These are phyloP conservation scores for Lotus japonicus DNA, from an alignment of 306 rosid species.

Conservation along the genomic window DNA sequence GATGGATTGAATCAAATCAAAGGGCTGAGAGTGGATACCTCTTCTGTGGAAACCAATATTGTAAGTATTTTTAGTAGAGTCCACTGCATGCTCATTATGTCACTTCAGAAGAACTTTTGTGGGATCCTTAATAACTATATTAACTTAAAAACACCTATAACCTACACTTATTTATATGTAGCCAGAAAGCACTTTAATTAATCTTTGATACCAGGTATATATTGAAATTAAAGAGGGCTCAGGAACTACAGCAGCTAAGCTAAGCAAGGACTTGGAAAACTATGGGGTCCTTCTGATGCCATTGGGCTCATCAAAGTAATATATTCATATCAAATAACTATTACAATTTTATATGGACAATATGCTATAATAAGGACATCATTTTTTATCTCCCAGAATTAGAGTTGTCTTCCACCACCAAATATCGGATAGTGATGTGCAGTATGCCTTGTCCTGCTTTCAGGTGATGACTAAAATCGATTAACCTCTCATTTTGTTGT, in stretches of 20 bases:
- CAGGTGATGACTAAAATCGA: conserved; percentile 42
- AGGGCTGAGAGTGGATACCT: conserved; percentile 47
- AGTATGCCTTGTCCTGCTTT: conserved; percentile 61
- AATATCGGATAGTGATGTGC: conserved; percentile 56
- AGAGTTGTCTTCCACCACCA: conserved; percentile 84
- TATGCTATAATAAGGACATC: background rate
- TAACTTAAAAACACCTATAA: background rate
- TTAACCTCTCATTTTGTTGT: background rate
- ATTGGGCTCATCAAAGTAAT: conserved; percentile 33
- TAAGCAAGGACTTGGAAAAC: conserved; percentile 48
- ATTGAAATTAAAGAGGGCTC: conserved; percentile 51
- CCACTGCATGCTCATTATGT: background rate
- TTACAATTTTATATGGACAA: too few species aligned
- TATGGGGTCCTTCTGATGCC: conserved; percentile 50
- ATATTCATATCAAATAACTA: too few species aligned
- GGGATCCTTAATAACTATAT: background rate
- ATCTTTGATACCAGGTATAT: conserved; percentile 38
- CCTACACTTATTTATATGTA: background rate
- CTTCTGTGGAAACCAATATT: conserved; percentile 68
- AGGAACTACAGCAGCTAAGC: conserved; percentile 39
- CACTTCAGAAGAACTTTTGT: background rate
- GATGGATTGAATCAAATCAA: conserved; percentile 56
- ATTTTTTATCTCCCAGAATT: conserved; percentile 37
- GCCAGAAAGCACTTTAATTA: background rate
- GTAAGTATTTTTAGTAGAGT: conserved; percentile 37